Conservation (phyloP, 306 rosid genomes). For the Prunus campanulata region DNA sequence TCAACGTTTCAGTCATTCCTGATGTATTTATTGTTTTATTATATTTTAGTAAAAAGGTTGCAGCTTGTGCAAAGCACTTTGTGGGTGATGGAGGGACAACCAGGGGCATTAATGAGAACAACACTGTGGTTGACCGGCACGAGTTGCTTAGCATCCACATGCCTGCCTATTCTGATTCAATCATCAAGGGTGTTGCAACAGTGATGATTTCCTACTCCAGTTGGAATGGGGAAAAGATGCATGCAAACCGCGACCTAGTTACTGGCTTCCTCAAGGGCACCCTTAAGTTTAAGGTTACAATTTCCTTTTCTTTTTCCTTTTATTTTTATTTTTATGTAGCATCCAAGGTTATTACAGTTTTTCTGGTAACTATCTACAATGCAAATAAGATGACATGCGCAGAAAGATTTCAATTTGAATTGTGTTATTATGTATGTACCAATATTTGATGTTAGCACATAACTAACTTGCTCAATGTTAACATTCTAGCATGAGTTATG, state of each 20-base stretch:
- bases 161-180: constrained; percentile 89
- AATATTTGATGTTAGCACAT: background rate
- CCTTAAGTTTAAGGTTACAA: constrained; percentile 80
- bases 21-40: constrained; percentile 9
- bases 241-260: constrained; percentile 70
- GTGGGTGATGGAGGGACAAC: constrained; percentile 96
- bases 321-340: background rate
- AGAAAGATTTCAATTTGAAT: background rate
- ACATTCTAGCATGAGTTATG: background rate
- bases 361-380: constrained; percentile 1
- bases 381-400: background rate
- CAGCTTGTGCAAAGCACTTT: constrained; percentile 97
- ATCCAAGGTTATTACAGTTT: constrained; percentile 11
- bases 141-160: constrained; percentile 81
- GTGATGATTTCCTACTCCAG: constrained; percentile 93
- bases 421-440: background rate
- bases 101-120: constrained; percentile 79
- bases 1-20: background rate
- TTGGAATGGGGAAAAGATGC: constrained; percentile 97
- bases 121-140: constrained; percentile 63
- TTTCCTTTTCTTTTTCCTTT: background rate
- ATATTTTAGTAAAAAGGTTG: constrained; percentile 69
- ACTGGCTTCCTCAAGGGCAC: constrained; percentile 68
- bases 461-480: background rate
- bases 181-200: constrained; percentile 81